These are phyloP conservation scores for Naganishia vishniacii DNA, from an alignment of 768 basidiomycete genomes.

Conservation along the genomic window DNA sequence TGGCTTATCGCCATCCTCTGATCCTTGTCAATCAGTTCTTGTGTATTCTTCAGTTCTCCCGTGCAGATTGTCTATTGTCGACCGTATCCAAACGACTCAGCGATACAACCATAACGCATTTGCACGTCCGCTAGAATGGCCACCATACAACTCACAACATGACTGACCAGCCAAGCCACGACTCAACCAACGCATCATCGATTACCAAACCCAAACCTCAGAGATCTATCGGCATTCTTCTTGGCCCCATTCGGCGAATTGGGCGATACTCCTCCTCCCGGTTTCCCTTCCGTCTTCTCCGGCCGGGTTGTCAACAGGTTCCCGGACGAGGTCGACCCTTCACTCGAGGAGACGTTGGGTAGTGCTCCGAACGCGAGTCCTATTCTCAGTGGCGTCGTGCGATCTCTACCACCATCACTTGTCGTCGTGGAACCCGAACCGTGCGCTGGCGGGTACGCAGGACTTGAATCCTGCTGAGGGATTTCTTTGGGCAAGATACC, in stretches of 20 bases:
- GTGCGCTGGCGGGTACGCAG: neutral
- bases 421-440: neutral
- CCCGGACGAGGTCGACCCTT: neutral
- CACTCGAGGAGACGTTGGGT: slow-evolving; percentile 3
- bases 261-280: neutral
- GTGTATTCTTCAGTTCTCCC: no score
- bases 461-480: neutral
- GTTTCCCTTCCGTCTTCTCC: neutral
- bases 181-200: no score
- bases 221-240: neutral
- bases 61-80: no score
- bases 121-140: no score
- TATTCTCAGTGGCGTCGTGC: neutral
- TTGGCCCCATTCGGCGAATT: neutral
- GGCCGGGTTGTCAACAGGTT: neutral
- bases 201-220: slow-evolving; percentile 14
- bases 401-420: neutral
- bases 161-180: no score
- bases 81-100: no score
- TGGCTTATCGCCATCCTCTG: no score
- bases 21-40: no score
- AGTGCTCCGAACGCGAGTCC: slow-evolving; percentile 6
- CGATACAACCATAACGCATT: no score
- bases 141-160: no score
- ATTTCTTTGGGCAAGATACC: neutral